A percentile compares a stretch with the other conserved stretches of the same genome.
Evolutionary conservation across 2,329 filamentous ascomycete species (phyloP).

Genomic region (Penicillium fuscoglaucum): DNA sequence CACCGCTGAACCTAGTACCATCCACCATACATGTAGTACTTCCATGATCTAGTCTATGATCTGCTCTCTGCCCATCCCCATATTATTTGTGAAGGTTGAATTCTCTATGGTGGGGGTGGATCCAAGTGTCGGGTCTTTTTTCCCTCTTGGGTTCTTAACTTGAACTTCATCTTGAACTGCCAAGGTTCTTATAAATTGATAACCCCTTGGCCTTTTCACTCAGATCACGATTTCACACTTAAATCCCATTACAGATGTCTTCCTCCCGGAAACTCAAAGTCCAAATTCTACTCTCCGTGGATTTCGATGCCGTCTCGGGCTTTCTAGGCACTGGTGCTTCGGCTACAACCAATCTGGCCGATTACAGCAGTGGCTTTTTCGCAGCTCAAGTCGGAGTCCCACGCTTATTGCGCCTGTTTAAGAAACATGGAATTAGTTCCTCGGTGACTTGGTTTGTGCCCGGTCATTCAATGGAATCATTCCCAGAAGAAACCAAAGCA

Average conservation of each 20-base stretch:
- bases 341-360: constrained; percentile 55
- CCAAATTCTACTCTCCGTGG: constrained; percentile 41
- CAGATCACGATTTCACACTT: neutral
- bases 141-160: neutral
- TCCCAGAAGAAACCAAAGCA: constrained; percentile 52
- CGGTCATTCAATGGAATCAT: constrained; percentile 60
- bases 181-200: neutral
- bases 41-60: too few species aligned
- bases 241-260: neutral
- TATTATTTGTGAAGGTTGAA: too few species aligned
- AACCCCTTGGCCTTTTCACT: neutral
- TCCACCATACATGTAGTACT: too few species aligned
- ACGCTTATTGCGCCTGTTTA: constrained; percentile 56
- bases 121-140: neutral
- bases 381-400: constrained; percentile 58
- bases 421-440: constrained; percentile 52
- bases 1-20: too few species aligned
- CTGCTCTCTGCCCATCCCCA: too few species aligned
- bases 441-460: constrained; percentile 63
- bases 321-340: constrained; percentile 58
- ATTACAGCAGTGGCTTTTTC: constrained; percentile 59
- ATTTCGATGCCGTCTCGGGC: constrained; percentile 61
- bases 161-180: neutral
- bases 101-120: constrained; percentile 5
- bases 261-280: constrained; percentile 13